These are phyloP conservation scores for Cornus suecica DNA, from an alignment of 148 eudicot genomes.

Conservation along the genomic window DNA sequence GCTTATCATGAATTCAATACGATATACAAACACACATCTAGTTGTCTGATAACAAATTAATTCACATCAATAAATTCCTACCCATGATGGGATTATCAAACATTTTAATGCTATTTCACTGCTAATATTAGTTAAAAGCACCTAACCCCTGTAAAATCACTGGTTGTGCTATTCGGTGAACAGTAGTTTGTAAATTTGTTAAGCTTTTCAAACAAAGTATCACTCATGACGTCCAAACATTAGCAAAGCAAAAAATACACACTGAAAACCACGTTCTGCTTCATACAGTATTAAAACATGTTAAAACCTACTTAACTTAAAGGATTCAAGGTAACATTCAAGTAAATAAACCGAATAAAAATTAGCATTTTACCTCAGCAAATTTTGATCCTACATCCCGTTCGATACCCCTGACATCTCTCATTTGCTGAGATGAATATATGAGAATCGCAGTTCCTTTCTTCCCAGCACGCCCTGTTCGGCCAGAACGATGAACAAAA, in stretches of 20 bases:
- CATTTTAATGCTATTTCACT: neutral
- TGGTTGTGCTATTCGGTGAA: neutral
- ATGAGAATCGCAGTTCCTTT: constrained; percentile 87
- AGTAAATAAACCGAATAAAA: neutral
- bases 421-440: constrained; percentile 44
- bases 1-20: neutral
- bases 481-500: constrained; percentile 95
- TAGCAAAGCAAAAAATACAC: neutral
- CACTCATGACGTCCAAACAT: neutral
- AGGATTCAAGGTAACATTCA: neutral
- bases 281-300: neutral
- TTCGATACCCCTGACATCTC: constrained; percentile 63
- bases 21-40: neutral
- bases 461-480: constrained; percentile 99
- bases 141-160: neutral
- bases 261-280: neutral
- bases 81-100: neutral
- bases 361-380: constrained; percentile 39
- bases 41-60: neutral
- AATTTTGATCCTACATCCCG: constrained; percentile 86
- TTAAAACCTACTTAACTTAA: neutral
- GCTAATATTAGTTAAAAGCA: neutral
- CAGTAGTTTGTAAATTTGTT: neutral
- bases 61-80: neutral
- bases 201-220: neutral